These are phyloP conservation scores for Tolypocladium amazonense DNA, from an alignment of 2,329 filamentous ascomycete genomes.

Conservation along the genomic window DNA sequence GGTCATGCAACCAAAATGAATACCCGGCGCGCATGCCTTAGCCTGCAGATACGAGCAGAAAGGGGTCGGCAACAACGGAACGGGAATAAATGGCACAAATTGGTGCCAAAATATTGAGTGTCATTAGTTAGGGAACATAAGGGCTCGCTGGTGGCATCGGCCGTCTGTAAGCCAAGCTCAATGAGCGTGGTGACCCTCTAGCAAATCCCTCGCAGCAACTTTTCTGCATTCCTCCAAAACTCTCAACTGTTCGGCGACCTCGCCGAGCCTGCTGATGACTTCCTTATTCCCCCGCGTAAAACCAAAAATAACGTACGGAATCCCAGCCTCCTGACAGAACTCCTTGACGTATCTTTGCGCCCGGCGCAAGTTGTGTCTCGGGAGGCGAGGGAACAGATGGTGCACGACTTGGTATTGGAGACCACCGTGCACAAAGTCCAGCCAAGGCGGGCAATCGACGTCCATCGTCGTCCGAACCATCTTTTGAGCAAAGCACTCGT, in stretches of 20 bases:
- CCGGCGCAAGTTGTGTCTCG: constrained; percentile 69
- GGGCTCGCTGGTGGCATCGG: too few species aligned
- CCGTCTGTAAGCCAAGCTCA: too few species aligned
- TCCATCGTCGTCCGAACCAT: constrained; percentile 94
- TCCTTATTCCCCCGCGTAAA: constrained; percentile 80
- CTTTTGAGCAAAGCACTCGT: constrained; percentile 81
- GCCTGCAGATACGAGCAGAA: neutral
- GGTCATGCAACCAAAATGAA: too few species aligned
- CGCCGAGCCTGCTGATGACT: constrained; percentile 64
- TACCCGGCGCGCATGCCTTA: neutral
- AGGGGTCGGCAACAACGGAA: neutral
- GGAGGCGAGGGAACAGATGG: constrained; percentile 74
- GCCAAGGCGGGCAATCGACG: constrained; percentile 76
- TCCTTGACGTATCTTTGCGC: constrained; percentile 67
- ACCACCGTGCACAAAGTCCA: constrained; percentile 83
- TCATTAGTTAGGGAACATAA: too few species aligned
- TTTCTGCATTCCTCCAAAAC: neutral
- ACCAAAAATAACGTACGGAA: constrained; percentile 77
- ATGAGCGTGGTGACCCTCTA: neutral
- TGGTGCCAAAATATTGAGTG: too few species aligned
- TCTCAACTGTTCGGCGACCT: constrained; percentile 36
- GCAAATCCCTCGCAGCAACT: neutral
- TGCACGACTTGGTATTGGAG: constrained; percentile 86
- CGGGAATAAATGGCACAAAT: too few species aligned
- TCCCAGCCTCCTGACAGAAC: constrained; percentile 72